A percentile compares a stretch with the other conserved stretches of the same genome.
phyloP scores from a whole-genome alignment of 768 basidiomycete species.

The Neoboletus brunneissimus region DNA sequence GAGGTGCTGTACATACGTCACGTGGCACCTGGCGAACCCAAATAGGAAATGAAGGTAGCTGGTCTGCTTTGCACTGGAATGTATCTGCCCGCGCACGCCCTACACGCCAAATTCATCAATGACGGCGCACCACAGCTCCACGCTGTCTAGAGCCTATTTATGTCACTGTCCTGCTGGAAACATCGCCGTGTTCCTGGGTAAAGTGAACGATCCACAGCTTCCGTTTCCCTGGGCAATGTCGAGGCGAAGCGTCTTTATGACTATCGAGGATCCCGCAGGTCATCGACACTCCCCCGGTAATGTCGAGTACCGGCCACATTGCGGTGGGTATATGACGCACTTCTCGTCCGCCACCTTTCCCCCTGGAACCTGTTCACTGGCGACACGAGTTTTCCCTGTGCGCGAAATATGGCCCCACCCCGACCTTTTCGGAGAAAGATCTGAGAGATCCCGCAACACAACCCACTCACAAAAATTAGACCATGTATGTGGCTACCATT shows the following conservation, averaged over 20 bases:
- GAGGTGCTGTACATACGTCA: neutral
- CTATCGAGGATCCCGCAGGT: slow-evolving; percentile 1
- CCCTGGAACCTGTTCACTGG: neutral
- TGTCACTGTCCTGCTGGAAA: neutral
- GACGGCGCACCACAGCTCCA: slow-evolving; percentile 1
- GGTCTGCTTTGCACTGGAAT: slow-evolving; percentile 10
- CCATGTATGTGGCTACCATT: neutral
- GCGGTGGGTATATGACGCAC: neutral
- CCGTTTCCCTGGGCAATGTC: slow-evolving; percentile 2
- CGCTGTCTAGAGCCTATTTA: neutral
- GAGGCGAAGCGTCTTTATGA: neutral
- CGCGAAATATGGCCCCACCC: neutral
- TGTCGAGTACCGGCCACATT: slow-evolving; percentile 1
- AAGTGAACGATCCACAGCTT: slow-evolving; percentile 4
- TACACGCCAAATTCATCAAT: slow-evolving; percentile 12
- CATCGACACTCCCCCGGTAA: slow-evolving; percentile 3
- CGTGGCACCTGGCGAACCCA: neutral
- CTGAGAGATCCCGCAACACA: neutral
- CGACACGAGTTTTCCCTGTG: neutral
- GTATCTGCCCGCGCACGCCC: neutral
- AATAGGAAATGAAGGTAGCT: neutral
- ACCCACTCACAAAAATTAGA: neutral
- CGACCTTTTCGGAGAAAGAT: neutral
- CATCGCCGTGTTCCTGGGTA: slow-evolving; percentile 3
- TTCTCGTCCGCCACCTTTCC: neutral